Base-by-base conservation (phyloP, 1,284 basidiomycete genomes). In the Trametes polyzona region DNA sequence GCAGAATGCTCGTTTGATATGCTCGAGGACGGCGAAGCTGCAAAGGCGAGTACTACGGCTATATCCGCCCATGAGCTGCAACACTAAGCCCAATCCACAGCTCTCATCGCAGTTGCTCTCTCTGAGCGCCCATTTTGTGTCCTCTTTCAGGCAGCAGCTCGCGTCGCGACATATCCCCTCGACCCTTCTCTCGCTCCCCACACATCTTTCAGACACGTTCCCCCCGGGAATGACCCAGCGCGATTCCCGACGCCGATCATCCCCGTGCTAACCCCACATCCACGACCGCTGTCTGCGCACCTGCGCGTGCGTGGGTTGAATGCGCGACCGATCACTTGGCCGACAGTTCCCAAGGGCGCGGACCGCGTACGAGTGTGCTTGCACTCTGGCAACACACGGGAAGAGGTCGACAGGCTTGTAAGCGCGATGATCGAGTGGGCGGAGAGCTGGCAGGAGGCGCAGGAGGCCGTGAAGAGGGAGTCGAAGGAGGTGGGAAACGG, bases 351-450 rank as follows among this genome's bases (percentile, higher is more conserved):
- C 0, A 87, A 86, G 59, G 93, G 91, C 10, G 81, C 82, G 53
- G 90, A 94, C 51, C 83, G 93, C n/a, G 86, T 96, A 5, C 76
- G 94, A 0, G 82, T 96, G 19, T 96, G 94, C 72, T 69, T 96
- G 35, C 93, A 95, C 70, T 84, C 92, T 0, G 82, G 79, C 2
- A 93, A 95, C 62, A 85, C 86, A 26, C 67, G 63, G 24, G 77
- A 77, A 47, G 86, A 96, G 36, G 78, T 95, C 0, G 80, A 85
- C 41, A 68, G 70, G 23, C 72, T 93, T 17, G 79, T 84, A n/a
- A 17, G 19, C 9, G 68, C 55, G 30, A 66, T 68, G 49, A 47
- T 71, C 17, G 67, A 67, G 44, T 74, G 71, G 72, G 74, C 73
- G 30, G 48, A 57, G 49, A 58, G 44, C 16, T 63, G 69, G 61